Conservation (phyloP, 257 asterid genomes). For the Nicotiana obtusifolia region DNA sequence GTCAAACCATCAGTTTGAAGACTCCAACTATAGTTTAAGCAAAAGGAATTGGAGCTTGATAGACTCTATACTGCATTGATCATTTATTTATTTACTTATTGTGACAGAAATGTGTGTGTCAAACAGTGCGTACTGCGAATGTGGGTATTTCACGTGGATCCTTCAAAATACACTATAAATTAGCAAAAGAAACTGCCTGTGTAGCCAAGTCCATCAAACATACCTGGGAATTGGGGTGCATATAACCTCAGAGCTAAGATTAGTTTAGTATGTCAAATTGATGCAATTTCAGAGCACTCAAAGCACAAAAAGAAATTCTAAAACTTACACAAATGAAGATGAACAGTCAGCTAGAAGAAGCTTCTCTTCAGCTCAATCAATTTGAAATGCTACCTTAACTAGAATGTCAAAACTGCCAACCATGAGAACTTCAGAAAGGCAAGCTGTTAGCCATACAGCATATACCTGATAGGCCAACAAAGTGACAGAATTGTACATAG, state of each 20-base stretch:
- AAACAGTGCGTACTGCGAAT: neutral
- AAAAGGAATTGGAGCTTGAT: neutral
- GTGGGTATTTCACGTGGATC: neutral
- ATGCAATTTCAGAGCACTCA: neutral
- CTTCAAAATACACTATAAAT: neutral
- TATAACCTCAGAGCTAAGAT: neutral
- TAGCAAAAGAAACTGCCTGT: neutral
- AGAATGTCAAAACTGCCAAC: neutral
- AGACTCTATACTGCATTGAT: neutral
- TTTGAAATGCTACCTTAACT: neutral
- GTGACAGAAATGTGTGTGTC: neutral
- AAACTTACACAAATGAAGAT: neutral
- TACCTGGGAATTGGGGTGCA: neutral
- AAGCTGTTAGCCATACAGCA: neutral
- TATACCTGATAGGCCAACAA: neutral
- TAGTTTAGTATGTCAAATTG: neutral
- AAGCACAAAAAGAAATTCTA: neutral
- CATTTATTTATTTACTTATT: neutral
- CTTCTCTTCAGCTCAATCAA: neutral
- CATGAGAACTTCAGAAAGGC: neutral
- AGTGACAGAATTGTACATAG: neutral
- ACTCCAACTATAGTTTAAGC: neutral
- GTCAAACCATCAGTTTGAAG: neutral
- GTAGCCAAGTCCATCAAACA: neutral
- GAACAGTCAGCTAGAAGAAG: neutral